A percentile compares a stretch with the other conserved stretches of the same genome.
These are phyloP conservation scores for Podaxis sp. DNA, from an alignment of 768 basidiomycete species.

Conservation along the genomic window DNA sequence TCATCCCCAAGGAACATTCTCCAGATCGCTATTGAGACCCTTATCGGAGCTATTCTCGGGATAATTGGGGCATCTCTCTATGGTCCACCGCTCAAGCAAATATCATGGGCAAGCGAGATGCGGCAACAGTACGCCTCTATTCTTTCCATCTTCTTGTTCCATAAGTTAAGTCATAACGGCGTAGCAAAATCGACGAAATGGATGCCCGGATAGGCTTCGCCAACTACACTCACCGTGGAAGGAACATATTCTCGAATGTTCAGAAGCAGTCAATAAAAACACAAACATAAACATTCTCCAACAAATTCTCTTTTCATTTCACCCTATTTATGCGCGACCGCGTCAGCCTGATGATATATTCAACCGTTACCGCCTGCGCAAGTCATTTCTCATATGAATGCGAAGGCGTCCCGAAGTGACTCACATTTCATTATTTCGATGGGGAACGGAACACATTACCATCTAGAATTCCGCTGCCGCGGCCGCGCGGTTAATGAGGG, in stretches of 20 bases:
- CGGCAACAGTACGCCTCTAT: conserved; percentile 57
- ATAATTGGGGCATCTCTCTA: conserved; percentile 73
- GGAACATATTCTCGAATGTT: conserved; percentile 35
- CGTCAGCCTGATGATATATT: neutral
- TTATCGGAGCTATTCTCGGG: conserved; percentile 64
- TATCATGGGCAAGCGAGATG: conserved; percentile 92
- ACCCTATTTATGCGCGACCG: conserved; percentile 3
- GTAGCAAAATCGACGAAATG: conserved; percentile 75
- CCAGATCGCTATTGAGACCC: conserved; percentile 69
- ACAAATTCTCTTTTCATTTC: conserved; percentile 6
- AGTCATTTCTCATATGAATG: neutral
- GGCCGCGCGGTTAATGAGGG: neutral
- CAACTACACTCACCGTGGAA: conserved; percentile 61
- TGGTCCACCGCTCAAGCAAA: conserved; percentile 70
- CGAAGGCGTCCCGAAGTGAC: neutral
- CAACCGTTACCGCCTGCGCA: neutral
- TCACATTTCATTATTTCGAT: neutral
- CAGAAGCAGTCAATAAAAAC: conserved; percentile 4
- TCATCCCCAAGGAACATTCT: neutral
- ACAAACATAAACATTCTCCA: conserved; percentile 8
- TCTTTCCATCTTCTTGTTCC: conserved; percentile 10
- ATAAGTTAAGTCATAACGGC: conserved; percentile 2
- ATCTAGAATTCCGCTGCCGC: neutral
- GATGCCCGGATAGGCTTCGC: conserved; percentile 66
- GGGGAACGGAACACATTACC: neutral